Percentiles rank a stretch among this genome's conserved stretches.
These are phyloP conservation scores for Macrophomina phaseolina DNA, from an alignment of 2,329 filamentous ascomycete species.

Conservation along the genomic window DNA sequence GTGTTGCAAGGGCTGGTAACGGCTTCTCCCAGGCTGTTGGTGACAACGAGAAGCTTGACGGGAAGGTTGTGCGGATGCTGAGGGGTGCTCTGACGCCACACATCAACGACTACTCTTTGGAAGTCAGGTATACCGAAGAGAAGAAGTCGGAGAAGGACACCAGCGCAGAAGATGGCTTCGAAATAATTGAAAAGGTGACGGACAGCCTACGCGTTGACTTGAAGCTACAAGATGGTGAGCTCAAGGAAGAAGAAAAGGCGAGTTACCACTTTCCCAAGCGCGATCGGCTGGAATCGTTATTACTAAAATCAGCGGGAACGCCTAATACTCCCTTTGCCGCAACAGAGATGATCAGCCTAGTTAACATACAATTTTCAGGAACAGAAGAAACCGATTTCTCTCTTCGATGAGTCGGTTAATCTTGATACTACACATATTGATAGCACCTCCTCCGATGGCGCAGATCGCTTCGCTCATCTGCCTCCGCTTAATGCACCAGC, in stretches of 20 bases:
- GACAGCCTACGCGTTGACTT: constrained; percentile 54
- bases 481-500: constrained; percentile 60
- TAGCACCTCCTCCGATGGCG: constrained; percentile 34
- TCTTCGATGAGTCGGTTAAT: constrained; percentile 61
- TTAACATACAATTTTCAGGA: neutral
- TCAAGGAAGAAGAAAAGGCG: constrained; percentile 26
- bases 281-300: no score
- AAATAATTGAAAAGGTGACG: constrained; percentile 65
- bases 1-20: constrained; percentile 63
- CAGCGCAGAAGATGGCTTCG: constrained; percentile 58
- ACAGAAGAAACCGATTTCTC: constrained; percentile 58
- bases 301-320: no score
- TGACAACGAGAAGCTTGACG: constrained; percentile 69
- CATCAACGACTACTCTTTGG: constrained; percentile 66
- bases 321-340: no score
- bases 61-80: constrained; percentile 74
- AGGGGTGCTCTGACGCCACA: constrained; percentile 73
- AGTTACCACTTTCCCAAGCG: neutral
- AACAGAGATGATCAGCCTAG: no score
- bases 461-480: constrained; percentile 56
- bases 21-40: constrained; percentile 67
- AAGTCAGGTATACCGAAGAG: constrained; percentile 62
- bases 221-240: constrained; percentile 32
- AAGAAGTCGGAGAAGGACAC: constrained; percentile 34
- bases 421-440: constrained; percentile 47